Percentiles rank a stretch among this genome's conserved stretches.
These are phyloP conservation scores for Naganishia vishniacii DNA, from an alignment of 768 basidiomycete genomes.

Conservation along the genomic window DNA sequence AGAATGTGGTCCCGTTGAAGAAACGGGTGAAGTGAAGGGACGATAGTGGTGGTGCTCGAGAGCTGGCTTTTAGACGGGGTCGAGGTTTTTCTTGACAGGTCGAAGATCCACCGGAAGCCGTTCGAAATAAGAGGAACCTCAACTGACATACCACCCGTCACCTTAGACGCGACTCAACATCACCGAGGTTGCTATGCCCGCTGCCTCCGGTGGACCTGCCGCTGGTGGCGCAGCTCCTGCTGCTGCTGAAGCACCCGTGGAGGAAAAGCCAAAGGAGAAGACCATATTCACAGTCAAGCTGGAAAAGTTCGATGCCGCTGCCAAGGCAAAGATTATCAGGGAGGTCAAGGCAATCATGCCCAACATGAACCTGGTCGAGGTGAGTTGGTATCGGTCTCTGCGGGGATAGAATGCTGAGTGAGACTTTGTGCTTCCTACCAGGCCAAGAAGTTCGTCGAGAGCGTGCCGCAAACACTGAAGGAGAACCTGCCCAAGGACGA, in stretches of 20 bases:
- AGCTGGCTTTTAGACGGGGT: no score
- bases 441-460: conserved; percentile 99
- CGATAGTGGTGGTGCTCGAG: no score
- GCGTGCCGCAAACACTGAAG: conserved; percentile 83
- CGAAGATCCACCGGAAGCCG: no score
- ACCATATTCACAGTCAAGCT: conserved; percentile 92
- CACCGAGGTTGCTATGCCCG: conserved; percentile 90
- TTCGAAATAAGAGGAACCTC: no score
- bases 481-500: conserved; percentile 95
- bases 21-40: no score
- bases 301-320: conserved; percentile 82
- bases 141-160: conserved; percentile 8
- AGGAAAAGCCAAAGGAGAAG: conserved; percentile 98
- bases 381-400: conserved; percentile 52
- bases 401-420: no score
- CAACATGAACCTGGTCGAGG: conserved; percentile 93
- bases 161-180: conserved; percentile 82
- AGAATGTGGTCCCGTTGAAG: no score
- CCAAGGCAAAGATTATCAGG: conserved; percentile 94
- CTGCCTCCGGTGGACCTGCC: conserved; percentile 55
- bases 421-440: no score
- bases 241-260: conserved; percentile 57
- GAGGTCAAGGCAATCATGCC: conserved; percentile 95
- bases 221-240: conserved; percentile 48
- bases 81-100: no score